phyloP scores from a whole-genome alignment of 1,284 basidiomycete genomes.

The Irpex sp. region DNA sequence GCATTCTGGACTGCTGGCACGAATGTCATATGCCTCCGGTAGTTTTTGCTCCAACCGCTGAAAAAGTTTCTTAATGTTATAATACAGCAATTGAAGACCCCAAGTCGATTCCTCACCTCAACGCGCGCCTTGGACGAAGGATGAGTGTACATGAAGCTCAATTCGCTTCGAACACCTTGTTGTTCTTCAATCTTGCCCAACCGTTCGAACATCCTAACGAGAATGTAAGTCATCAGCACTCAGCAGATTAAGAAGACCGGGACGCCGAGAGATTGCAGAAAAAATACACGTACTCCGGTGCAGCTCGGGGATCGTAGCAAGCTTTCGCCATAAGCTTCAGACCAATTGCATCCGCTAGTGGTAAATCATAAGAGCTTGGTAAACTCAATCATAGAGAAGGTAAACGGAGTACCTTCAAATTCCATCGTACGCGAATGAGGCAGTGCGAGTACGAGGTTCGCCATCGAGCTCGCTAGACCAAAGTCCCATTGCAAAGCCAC shows the following conservation, averaged over 20 bases:
- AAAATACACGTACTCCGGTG: constrained; percentile 56
- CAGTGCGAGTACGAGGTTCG: constrained; percentile 64
- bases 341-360: constrained; percentile 75
- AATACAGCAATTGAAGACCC: neutral
- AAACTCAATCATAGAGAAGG: neutral
- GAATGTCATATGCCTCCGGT: constrained; percentile 53
- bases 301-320: constrained; percentile 78
- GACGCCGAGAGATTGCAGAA: constrained; percentile 36
- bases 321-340: constrained; percentile 71
- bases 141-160: constrained; percentile 71
- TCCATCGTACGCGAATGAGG: constrained; percentile 86
- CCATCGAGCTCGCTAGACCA: constrained; percentile 28
- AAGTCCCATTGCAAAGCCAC: constrained; percentile 60
- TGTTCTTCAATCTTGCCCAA: constrained; percentile 33
- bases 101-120: constrained; percentile 41
- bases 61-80: neutral
- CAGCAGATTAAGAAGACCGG: constrained; percentile 36
- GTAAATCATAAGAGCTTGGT: neutral
- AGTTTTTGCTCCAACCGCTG: constrained; percentile 55
- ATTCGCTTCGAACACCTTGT: constrained; percentile 20
- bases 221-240: constrained; percentile 31
- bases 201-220: constrained; percentile 2
- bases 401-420: constrained; percentile 58
- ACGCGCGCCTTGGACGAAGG: constrained; percentile 70
- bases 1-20: constrained; percentile 28